A percentile compares a stretch with the other conserved stretches of the same genome.
Conservation (phyloP, 1,284 basidiomycete genomes). For the Austroboletus olivaceoglutinosus region DNA sequence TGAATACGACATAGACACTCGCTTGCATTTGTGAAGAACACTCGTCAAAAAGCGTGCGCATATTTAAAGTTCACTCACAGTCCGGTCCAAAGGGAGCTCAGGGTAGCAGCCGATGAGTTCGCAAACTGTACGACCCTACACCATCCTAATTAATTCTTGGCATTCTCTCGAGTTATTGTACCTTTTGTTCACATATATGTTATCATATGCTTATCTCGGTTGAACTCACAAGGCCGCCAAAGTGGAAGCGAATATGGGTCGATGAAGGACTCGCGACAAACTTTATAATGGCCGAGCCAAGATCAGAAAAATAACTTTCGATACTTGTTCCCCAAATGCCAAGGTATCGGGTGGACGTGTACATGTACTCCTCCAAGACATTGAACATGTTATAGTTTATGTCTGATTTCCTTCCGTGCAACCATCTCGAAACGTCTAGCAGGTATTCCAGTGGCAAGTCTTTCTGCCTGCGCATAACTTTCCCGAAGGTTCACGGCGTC, state of each 20-base stretch:
- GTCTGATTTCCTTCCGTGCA: conserved; percentile 61
- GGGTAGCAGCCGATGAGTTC: too few species aligned
- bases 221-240: neutral
- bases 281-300: neutral
- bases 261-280: neutral
- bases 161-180: too few species aligned
- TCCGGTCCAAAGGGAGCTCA: too few species aligned
- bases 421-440: conserved; percentile 53
- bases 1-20: too few species aligned
- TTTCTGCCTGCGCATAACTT: conserved; percentile 65
- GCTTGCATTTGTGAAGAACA: too few species aligned
- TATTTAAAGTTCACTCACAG: too few species aligned
- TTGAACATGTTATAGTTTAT: conserved; percentile 49
- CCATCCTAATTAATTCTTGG: too few species aligned
- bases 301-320: neutral
- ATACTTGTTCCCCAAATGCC: neutral
- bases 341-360: neutral
- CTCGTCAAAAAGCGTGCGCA: too few species aligned
- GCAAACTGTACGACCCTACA: too few species aligned
- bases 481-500: conserved; percentile 67
- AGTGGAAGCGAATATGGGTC: neutral
- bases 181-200: neutral
- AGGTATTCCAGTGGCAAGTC: conserved; percentile 60
- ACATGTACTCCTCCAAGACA: too few species aligned
- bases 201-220: neutral